Conservation (phyloP, 345 rosid species). For the Lagerstroemia speciosa region DNA sequence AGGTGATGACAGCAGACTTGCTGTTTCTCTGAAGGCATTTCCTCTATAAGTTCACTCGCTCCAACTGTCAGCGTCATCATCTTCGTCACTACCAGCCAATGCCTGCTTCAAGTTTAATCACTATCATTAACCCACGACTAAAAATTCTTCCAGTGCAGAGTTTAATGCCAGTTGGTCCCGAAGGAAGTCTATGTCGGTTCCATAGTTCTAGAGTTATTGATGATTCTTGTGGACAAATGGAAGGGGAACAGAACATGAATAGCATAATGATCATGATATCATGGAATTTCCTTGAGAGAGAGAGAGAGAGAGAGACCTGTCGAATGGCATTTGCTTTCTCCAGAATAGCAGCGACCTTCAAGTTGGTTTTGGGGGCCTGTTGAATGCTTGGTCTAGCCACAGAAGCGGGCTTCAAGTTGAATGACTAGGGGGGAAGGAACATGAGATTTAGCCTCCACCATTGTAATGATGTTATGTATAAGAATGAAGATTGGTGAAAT, state of each 20-base stretch:
- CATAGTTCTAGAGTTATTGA: neutral
- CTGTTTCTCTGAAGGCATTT: neutral
- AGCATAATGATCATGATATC: neutral
- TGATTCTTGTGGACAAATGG: neutral
- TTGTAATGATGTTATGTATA: neutral
- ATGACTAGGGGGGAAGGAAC: slow-evolving; percentile 40
- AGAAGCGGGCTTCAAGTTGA: slow-evolving; percentile 74
- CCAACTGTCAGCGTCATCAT: slow-evolving; percentile 84
- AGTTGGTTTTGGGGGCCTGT: slow-evolving; percentile 84
- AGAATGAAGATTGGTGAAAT: neutral
- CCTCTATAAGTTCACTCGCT: slow-evolving; percentile 34
- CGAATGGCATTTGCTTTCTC: slow-evolving; percentile 98
- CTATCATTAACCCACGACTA: neutral
- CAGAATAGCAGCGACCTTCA: slow-evolving; percentile 92
- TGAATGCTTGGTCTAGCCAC: slow-evolving; percentile 57
- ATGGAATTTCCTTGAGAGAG: slow-evolving; percentile 2
- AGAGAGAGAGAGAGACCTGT: slow-evolving; percentile 38
- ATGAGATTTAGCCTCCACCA: neutral
- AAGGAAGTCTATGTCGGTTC: too few relatives aligned
- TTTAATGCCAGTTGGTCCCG: neutral
- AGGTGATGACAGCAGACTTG: neutral
- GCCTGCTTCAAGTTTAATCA: slow-evolving; percentile 40
- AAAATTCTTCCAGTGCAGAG: neutral
- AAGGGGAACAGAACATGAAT: neutral
- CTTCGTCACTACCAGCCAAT: slow-evolving; percentile 91